Conservation (phyloP, 2,329 filamentous ascomycete genomes). For the Dactylellina haptotyla region DNA sequence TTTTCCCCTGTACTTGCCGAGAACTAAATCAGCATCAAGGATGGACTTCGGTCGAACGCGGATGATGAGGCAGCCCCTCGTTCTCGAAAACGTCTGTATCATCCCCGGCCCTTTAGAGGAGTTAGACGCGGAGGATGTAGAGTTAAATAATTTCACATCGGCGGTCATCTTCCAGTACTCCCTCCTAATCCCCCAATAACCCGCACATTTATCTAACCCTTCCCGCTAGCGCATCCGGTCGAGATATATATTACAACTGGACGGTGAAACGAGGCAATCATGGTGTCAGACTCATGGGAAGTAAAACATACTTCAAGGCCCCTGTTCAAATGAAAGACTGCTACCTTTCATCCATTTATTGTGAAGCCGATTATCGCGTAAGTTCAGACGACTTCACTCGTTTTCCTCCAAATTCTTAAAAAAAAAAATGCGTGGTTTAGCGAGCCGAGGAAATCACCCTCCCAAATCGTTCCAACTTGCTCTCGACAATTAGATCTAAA, state of each 20-base stretch:
- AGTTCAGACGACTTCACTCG: neutral
- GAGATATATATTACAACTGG: slow-evolving; percentile 4
- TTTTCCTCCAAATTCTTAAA: neutral
- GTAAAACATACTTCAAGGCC: neutral
- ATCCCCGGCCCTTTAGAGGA: neutral
- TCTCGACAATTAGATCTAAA: neutral
- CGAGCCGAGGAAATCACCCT: neutral
- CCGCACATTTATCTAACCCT: neutral
- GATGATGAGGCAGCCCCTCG: neutral
- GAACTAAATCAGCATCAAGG: neutral
- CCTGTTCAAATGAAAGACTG: neutral
- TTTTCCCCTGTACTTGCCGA: too few species aligned
- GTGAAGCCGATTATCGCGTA: neutral
- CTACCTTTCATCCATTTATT: neutral
- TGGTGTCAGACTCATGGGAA: neutral
- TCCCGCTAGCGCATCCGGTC: neutral
- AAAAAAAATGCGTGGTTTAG: neutral
- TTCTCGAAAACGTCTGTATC: neutral
- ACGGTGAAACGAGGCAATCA: neutral
- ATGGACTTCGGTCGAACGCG: slow-evolving; percentile 2
- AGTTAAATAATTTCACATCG: neutral
- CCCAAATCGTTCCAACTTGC: neutral
- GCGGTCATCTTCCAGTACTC: slow-evolving; percentile 3
- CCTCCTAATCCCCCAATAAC: neutral
- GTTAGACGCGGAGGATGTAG: neutral